A percentile compares a stretch with the other conserved stretches of the same genome.
phyloP scores from a whole-genome alignment of 495 filamentous ascomycete species.

The Beverwykella pulmonaria region DNA sequence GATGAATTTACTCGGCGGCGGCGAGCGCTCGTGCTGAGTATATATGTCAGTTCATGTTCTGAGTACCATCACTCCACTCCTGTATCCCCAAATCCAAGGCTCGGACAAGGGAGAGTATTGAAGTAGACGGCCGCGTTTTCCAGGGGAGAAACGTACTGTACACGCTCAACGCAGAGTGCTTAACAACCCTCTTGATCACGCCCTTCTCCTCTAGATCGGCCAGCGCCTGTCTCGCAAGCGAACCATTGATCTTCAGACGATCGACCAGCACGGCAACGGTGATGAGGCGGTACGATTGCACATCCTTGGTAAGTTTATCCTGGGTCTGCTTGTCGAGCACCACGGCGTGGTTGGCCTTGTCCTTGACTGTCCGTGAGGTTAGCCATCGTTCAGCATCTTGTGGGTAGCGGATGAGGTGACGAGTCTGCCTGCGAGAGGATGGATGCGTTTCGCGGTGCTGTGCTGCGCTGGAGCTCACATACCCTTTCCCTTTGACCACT shows the following conservation, averaged over 20 bases:
- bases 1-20: conserved; percentile 37
- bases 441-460: neutral
- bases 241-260: conserved; percentile 99
- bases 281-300: conserved; percentile 99
- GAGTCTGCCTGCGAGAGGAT: neutral
- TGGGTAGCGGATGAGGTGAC: too few species aligned
- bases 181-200: conserved; percentile 96
- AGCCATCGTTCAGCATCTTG: conserved; percentile 5
- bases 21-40: conserved; percentile 44
- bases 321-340: conserved; percentile 69
- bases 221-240: conserved; percentile 84
- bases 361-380: conserved; percentile 75
- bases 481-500: conserved; percentile 99
- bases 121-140: too few species aligned
- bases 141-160: conserved; percentile 82
- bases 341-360: conserved; percentile 98
- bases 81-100: neutral
- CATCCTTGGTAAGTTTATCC: conserved; percentile 93
- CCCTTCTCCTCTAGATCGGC: conserved; percentile 97
- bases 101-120: neutral
- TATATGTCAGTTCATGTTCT: neutral
- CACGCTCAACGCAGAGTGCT: conserved; percentile 95
- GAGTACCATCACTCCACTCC: neutral
- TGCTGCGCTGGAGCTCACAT: conserved; percentile 44
- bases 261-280: conserved; percentile 98